phyloP scores from a whole-genome alignment of 306 rosid species.

The Dicorynia guianensis region DNA sequence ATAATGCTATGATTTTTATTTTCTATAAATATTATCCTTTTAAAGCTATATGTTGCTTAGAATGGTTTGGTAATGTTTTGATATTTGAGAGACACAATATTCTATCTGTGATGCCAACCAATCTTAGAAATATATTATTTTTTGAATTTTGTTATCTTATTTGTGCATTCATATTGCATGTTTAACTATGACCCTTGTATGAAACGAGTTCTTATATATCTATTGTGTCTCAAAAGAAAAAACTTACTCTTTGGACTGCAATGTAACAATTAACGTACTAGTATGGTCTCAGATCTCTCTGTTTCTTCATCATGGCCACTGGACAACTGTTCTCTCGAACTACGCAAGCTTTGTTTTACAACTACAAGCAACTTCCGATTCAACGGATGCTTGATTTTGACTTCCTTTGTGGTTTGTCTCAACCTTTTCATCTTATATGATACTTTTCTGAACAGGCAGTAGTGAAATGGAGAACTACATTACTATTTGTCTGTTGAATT shows the following conservation, averaged over 20 bases:
- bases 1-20: neutral
- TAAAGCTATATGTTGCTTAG: slow-evolving; percentile 1
- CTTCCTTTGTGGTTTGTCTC: slow-evolving; percentile 88
- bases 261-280: slow-evolving; percentile 33
- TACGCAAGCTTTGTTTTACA: slow-evolving; percentile 94
- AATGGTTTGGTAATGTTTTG: slow-evolving; percentile 3
- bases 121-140: slow-evolving; percentile 5
- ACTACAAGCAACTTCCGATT: slow-evolving; percentile 97
- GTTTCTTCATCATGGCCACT: slow-evolving; percentile 73
- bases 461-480: neutral
- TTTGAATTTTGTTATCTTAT: neutral
- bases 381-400: slow-evolving; percentile 99
- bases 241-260: slow-evolving; percentile 19
- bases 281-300: slow-evolving; percentile 53
- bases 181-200: slow-evolving; percentile 15
- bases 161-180: neutral
- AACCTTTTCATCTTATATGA: slow-evolving; percentile 11
- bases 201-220: neutral
- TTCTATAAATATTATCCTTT: neutral
- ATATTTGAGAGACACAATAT: neutral
- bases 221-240: neutral
- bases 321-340: slow-evolving; percentile 94
- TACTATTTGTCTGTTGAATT: slow-evolving; percentile 3
- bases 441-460: slow-evolving; percentile 1
- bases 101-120: slow-evolving; percentile 20